Conservation (phyloP, 345 rosid species). For the Schrenkiella parvula region DNA sequence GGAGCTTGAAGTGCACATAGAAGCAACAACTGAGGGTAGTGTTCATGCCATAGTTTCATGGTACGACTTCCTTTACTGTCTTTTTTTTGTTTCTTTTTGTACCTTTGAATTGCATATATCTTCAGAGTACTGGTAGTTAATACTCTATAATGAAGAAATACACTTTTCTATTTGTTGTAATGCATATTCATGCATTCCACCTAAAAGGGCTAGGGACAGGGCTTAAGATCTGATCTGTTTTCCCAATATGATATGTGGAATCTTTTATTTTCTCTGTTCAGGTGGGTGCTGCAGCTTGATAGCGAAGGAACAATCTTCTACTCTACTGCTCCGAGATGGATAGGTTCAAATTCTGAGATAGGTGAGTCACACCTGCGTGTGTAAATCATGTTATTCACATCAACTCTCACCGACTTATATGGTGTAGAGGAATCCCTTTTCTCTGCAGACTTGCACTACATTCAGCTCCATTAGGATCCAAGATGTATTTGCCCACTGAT, state of each 20-base stretch:
- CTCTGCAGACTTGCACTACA: background rate
- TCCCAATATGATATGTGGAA: slow-evolving; percentile 1
- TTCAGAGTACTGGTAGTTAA: background rate
- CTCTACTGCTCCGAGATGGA: slow-evolving; percentile 92
- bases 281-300: slow-evolving; percentile 98
- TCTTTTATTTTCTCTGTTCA: slow-evolving; percentile 25
- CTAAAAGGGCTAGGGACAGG: background rate
- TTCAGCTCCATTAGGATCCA: background rate
- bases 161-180: background rate
- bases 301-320: slow-evolving; percentile 72
- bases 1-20: slow-evolving; percentile 47
- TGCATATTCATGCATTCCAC: background rate
- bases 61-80: slow-evolving; percentile 34
- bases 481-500: background rate
- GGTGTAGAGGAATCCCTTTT: slow-evolving; percentile 1
- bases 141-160: background rate
- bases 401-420: background rate
- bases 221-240: background rate
- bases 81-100: background rate
- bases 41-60: slow-evolving; percentile 81
- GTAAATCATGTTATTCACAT: background rate
- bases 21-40: slow-evolving; percentile 58
- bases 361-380: slow-evolving; percentile 35
- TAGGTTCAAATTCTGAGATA: slow-evolving; percentile 41
- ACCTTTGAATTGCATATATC: background rate